Evolutionary conservation across 1,284 basidiomycete genomes (phyloP).

Genomic region (Phaffia rhodozyma): DNA sequence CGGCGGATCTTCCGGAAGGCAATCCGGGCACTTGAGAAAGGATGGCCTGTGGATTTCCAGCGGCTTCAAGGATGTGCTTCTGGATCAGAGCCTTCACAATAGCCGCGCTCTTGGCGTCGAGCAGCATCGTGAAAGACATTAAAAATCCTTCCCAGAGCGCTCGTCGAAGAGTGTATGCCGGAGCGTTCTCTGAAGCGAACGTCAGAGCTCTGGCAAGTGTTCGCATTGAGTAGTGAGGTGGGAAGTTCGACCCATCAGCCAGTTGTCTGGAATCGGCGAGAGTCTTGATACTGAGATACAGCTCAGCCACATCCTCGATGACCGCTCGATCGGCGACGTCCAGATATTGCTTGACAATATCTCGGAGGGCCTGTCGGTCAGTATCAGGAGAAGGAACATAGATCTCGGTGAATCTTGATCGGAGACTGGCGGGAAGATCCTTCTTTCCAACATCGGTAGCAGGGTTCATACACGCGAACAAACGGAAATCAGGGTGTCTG

Average conservation of each 20-base stretch:
- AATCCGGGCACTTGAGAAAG: conserved; percentile 54
- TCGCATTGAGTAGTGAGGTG: conserved; percentile 97
- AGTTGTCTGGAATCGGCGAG: conserved; percentile 68
- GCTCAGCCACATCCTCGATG: conserved; percentile 83
- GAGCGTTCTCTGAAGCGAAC: conserved; percentile 74
- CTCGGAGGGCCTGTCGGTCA: conserved; percentile 78
- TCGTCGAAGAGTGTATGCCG: conserved; percentile 66
- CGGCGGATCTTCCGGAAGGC: conserved; percentile 42
- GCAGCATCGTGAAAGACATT: conserved; percentile 95
- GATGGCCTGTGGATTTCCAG: conserved; percentile 68
- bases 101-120: conserved; percentile 63
- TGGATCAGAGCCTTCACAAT: conserved; percentile 60
- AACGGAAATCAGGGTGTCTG: conserved; percentile 85
- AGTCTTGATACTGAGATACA: conserved; percentile 74
- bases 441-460: conserved; percentile 98
- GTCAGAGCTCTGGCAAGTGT: conserved; percentile 84
- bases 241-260: conserved; percentile 84
- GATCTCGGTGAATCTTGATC: conserved; percentile 88
- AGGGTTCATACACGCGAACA: conserved; percentile 99
- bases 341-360: conserved; percentile 83
- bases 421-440: conserved; percentile 80
- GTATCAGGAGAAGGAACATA: conserved; percentile 88
- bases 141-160: conserved; percentile 91
- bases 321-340: conserved; percentile 77
- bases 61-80: conserved; percentile 66